These are phyloP conservation scores for Cryphonectria parasitica DNA, from an alignment of 2,329 filamentous ascomycete genomes.

Conservation along the genomic window DNA sequence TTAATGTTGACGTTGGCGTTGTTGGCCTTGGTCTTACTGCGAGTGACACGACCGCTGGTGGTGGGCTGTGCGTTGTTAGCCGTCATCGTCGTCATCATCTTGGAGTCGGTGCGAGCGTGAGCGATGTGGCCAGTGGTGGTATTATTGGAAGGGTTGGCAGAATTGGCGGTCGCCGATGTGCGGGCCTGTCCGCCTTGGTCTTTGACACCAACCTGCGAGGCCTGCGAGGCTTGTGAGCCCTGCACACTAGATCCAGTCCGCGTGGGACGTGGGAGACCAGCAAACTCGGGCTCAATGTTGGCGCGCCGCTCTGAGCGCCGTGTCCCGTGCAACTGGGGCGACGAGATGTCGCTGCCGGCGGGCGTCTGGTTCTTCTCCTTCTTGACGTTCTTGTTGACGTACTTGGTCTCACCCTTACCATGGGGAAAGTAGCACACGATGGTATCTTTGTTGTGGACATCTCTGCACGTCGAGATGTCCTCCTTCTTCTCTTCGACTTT, in stretches of 20 bases:
- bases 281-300: slow-evolving; percentile 4
- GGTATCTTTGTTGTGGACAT: neutral
- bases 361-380: neutral
- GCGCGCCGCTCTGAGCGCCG: neutral
- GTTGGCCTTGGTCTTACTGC: neutral
- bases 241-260: neutral
- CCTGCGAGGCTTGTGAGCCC: too few species aligned
- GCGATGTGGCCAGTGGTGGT: neutral
- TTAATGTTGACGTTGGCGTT: neutral
- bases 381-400: neutral
- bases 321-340: too few species aligned
- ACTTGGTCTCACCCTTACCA: neutral
- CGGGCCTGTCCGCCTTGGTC: neutral
- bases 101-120: neutral
- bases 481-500: neutral
- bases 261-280: neutral
- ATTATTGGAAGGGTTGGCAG: neutral
- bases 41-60: neutral
- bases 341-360: neutral
- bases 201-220: neutral
- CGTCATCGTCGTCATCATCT: too few species aligned
- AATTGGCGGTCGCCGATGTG: too few species aligned
- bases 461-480: neutral
- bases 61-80: too few species aligned
- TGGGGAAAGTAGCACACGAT: too few species aligned